Base-by-base conservation (phyloP, 2,329 filamentous ascomycete species). In the Zymoseptoria passerinii region DNA sequence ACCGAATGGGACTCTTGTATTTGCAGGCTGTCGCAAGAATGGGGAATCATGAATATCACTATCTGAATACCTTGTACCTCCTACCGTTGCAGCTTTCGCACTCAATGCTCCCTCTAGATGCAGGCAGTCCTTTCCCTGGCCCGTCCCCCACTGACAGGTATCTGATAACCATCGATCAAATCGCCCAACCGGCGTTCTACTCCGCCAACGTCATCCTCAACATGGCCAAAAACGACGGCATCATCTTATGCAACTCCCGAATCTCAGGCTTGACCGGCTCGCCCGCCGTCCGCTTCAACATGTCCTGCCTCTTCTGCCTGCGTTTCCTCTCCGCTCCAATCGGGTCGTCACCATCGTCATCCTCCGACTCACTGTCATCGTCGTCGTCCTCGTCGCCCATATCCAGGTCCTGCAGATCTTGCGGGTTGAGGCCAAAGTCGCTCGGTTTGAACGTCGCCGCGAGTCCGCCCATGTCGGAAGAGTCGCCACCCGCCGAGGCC, bases 371-470 rank as follows among this genome's bases (percentile, higher is more conserved):
- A 10, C 81, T 83, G 3, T 83, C 82, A 8, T 86, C 85, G 1
- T 81, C 83, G 4, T 83, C 81, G 10, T 86, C 85, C 1, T 80
- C 82, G 1, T 84, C 83, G 5, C 83, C 81, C 9, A 85, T 84
- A 1, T 80, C 82, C 1, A 85, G 83, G 57, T 92, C 88, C 70
- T 92, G 84, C 13, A 97, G 77, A 71, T 97, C 94, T 75, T 88
- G 86, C 68, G 88, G 83, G 70, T 96, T 85, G 19, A 99, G 77
- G 0, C 94, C 94, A 76, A 99, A 99, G 75, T 99, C 94, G 53
- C 83, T 84, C 20, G 87, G 86, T 68, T 82, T 85, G 76, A 97
- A 95, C 13, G 67, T 69, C 73, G 77, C 18, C 71, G 68, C 64
- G 80, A 77, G 23, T 78, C 83, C 8, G 81, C 82, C 6, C 81